Evolutionary conservation across 2,329 filamentous ascomycete genomes (phyloP).

Genomic region (Cladophialophora chaetospira): DNA sequence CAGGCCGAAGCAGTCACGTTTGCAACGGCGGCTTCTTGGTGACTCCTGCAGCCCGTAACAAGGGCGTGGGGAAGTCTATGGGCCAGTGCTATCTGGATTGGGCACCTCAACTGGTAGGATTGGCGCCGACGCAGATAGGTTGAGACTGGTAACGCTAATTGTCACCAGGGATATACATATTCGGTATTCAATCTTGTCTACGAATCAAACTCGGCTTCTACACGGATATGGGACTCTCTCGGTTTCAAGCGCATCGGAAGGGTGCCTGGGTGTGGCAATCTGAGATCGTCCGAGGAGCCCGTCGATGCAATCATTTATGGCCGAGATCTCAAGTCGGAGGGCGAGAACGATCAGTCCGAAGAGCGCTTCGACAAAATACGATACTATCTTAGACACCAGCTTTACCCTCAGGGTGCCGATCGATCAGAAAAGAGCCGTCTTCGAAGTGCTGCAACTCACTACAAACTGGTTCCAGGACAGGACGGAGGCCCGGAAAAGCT

Average conservation of each 20-base stretch:
- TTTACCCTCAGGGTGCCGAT: constrained; percentile 91
- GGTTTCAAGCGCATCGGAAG: constrained; percentile 91
- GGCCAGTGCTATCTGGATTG: constrained; percentile 76
- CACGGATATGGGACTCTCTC: constrained; percentile 87
- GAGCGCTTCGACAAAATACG: constrained; percentile 99
- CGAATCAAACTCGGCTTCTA: constrained; percentile 88
- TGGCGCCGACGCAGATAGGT: constrained; percentile 13
- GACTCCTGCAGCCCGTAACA: constrained; percentile 71
- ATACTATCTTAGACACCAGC: constrained; percentile 91
- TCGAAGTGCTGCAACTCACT: constrained; percentile 90
- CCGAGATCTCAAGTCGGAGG: constrained; percentile 61
- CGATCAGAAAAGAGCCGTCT: constrained; percentile 93
- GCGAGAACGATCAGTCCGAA: constrained; percentile 84
- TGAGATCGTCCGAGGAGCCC: constrained; percentile 68
- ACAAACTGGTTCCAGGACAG: constrained; percentile 68
- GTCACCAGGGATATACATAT: constrained; percentile 73
- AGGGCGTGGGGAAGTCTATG: constrained; percentile 74
- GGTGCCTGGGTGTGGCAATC: constrained; percentile 70
- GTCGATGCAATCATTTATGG: constrained; percentile 81
- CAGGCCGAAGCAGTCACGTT: constrained; percentile 84
- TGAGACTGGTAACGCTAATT: constrained; percentile 30
- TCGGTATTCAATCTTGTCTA: constrained; percentile 94
- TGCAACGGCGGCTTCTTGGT: constrained; percentile 77
- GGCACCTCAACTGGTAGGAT: constrained; percentile 64
- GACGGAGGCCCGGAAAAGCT: constrained; percentile 66